Percentiles rank a stretch among this genome's conserved stretches.
These are phyloP conservation scores for Fusarium foetens DNA, from an alignment of 2,329 filamentous ascomycete species.

Conservation along the genomic window DNA sequence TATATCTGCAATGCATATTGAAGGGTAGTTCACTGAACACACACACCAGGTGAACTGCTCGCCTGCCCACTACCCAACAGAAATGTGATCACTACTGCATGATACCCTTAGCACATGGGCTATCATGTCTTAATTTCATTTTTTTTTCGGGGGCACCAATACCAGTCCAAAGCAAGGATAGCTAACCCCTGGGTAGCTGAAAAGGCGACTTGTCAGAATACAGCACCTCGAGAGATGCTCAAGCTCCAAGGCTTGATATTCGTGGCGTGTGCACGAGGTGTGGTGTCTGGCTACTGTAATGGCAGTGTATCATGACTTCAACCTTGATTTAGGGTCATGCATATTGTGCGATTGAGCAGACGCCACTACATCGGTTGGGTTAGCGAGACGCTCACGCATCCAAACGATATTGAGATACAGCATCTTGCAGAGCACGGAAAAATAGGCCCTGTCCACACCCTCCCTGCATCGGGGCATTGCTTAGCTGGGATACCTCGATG, in stretches of 20 bases:
- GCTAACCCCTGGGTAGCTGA: slow-evolving; percentile 25
- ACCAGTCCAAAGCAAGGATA: slow-evolving; percentile 21
- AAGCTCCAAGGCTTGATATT: not conserved
- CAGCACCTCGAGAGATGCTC: not conserved
- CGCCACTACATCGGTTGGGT: not conserved
- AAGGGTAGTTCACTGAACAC: not conserved
- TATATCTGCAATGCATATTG: not conserved
- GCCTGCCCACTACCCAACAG: not conserved
- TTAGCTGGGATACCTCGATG: slow-evolving; percentile 1
- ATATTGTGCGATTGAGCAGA: slow-evolving; percentile 2
- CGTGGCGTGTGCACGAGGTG: not conserved
- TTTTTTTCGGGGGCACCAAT: slow-evolving; percentile 18
- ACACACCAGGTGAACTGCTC: not conserved
- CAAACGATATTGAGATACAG: not conserved
- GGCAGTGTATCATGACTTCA: slow-evolving; percentile 9
- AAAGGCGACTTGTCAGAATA: slow-evolving; percentile 15
- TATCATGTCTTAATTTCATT: slow-evolving; percentile 21
- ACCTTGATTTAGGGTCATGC: not conserved
- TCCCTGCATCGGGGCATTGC: not conserved
- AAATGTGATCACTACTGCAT: slow-evolving; percentile 25
- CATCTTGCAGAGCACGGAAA: not conserved
- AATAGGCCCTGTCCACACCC: not conserved
- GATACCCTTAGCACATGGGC: slow-evolving; percentile 9
- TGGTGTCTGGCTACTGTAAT: not conserved
- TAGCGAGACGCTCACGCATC: not conserved